Base-by-base conservation (phyloP, 1,139 yeast species). In the Candida tetrigidarum region DNA sequence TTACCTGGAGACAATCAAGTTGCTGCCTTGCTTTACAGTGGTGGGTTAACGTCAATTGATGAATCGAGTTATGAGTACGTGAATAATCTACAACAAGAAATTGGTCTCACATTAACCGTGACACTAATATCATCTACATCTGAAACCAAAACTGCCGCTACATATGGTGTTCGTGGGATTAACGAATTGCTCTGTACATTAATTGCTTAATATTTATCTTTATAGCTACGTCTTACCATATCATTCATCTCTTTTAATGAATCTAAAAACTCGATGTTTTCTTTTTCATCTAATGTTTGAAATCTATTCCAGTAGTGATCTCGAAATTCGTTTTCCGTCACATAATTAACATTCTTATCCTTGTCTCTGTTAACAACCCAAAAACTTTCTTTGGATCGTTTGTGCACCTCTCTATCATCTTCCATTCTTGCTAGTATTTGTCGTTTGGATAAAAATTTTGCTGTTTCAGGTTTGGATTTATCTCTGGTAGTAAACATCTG, bases 351-450 rank as follows among this genome's bases (percentile, higher is more conserved):
- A 20, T 12, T 22, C 7, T 37, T 30, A 5, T 69, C 71, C 44
- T 70, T 69, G 14, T 78, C 76, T 48, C 87, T 61, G 23, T 74
- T 74, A 0, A 86, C 82, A 11, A 81, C 78, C 96, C 96, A 88
- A 27, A 84, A 68, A 19, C 74, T 78, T 57, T 90, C 96, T 54
- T 89, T 87, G 12, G 86, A 79, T 48, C 87, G 75, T 59, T 90
- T 90, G 54, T 86, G 90, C 7, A 93, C 71, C 60, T 90, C 97
- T 52, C 96, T 69, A 60, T 90, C 96, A 50, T 86, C 93, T 59
- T 90, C 96, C 82, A 90, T 87, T 48, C 96, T 70, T 32, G 79
- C 71, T n/a, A 86, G 60, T 11, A 86, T 82, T 53, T 85, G 86
- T 39, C 78, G 74, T 45, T 74, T 74, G 2, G 82, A 62, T 11